Evolutionary conservation across 805 yeast genomes (phyloP), one percentile per base, ranked within the genome.

Genomic region (Phaffomyces antillensis): DNA sequence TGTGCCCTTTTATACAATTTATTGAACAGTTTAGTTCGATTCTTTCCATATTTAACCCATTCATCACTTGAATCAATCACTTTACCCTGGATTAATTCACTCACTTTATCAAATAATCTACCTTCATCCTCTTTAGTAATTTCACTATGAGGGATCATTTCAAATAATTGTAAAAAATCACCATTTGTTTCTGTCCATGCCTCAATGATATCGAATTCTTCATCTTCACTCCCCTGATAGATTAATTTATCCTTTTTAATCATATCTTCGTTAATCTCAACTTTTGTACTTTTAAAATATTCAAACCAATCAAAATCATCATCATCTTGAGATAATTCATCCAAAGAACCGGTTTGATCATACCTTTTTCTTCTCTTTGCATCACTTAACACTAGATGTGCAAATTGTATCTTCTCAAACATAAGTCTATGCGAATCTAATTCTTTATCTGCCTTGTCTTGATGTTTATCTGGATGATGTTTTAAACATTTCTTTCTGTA

Each of bases 121-220:
- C 62, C 63, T 54, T 86, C 95, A 53, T 82, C 88, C 0, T 59
- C 67, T 33, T 69, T 73, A 34, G 65, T 65, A 37, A 82, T 71
- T 49, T 83, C 89, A 42, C 85, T 71, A 62, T 89, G 96, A 10
- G 93, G 84, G 4, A 89, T 81, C 31, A 72, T 70, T 59, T 87
- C 95, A 57, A 88, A 84, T 7, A 88, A 65, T 41, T 70, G 68
- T 39, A 81, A 67, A 54, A 88, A 76, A 54, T 86, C 86, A 6
- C 96, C 96, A 13, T 77, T 72, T 38, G 72, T 71, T 52, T 70
- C 76, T 9, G 68, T 61, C 65, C 83, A 83, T 40, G 73, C 70
- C 39, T 76, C 73, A 37, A 77, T 46, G n/a, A 89, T 71, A 56
- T 89, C 96, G 5, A 65, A 66, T 39, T 55, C 59, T 51, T 82